Conservation (phyloP, 306 rosid genomes). For the Acacia melanoxylon region DNA sequence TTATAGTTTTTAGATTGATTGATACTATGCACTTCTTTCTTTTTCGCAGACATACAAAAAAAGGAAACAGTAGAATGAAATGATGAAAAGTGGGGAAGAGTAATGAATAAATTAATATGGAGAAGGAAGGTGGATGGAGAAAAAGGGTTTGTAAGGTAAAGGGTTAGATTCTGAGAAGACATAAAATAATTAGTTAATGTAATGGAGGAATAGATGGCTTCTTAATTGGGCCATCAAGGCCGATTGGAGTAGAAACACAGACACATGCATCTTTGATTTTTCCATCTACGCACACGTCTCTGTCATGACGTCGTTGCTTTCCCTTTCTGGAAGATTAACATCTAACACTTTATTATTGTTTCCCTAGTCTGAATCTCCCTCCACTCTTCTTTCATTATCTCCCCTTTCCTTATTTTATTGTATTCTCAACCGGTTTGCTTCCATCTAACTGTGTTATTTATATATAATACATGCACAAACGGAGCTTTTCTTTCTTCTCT, state of each 20-base stretch:
- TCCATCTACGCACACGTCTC: constrained; percentile 52
- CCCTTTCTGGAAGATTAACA: constrained; percentile 63
- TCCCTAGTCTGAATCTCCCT: constrained; percentile 12
- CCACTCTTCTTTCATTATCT: constrained; percentile 14
- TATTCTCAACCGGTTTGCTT: constrained; percentile 18
- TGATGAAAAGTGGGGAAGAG: background rate
- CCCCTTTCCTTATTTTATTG: constrained; percentile 23
- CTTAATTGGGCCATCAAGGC: constrained; percentile 52
- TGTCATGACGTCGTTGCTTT: constrained; percentile 57
- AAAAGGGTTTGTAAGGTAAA: constrained; percentile 28
- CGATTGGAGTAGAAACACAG: constrained; percentile 52
- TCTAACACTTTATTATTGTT: constrained; percentile 45
- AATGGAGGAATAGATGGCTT: background rate
- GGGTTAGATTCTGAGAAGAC: constrained; percentile 47
- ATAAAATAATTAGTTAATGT: background rate
- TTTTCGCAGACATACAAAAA: background rate
- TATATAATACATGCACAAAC: background rate
- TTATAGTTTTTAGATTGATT: background rate
- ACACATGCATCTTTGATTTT: constrained; percentile 67
- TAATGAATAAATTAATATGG: background rate
- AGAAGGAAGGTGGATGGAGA: background rate
- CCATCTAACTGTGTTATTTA: background rate
- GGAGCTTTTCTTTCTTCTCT: background rate
- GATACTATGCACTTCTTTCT: background rate
- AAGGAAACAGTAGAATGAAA: background rate